phyloP scores from a whole-genome alignment of 23 red algal species.

The Gracilaria vermiculophylla region DNA sequence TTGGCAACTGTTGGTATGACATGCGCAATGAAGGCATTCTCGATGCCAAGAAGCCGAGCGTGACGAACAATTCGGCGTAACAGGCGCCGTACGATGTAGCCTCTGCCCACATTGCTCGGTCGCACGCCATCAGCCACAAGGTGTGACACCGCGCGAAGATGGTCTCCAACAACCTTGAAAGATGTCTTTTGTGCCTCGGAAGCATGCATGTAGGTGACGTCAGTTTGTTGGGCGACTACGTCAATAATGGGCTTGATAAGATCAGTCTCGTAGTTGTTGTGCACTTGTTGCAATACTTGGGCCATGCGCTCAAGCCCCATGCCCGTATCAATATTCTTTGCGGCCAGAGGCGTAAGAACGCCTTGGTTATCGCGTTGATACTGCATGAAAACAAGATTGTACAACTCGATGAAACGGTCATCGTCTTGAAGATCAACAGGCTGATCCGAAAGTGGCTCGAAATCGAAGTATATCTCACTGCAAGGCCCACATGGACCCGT shows the following conservation, averaged over 20 bases:
- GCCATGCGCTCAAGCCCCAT: constrained; percentile 94
- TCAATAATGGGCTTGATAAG: constrained; percentile 83
- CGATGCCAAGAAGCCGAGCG: constrained; percentile 78
- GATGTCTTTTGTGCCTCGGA: constrained; percentile 54
- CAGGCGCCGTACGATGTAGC: constrained; percentile 93
- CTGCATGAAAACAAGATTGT: constrained; percentile 99
- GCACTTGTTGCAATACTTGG: constrained; percentile 84
- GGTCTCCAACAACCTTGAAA: constrained; percentile 90
- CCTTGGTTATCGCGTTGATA: constrained; percentile 69
- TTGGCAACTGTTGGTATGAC: constrained; percentile 53
- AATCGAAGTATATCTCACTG: constrained; percentile 97
- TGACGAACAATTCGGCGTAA: constrained; percentile 87
- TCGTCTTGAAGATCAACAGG: constrained; percentile 80
- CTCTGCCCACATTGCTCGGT: constrained; percentile 81
- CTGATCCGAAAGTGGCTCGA: constrained; percentile 39
- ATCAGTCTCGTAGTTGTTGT: constrained; percentile 98
- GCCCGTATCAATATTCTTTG: constrained; percentile 97
- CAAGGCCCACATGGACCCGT: constrained; percentile 98
- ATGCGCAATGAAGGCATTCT: constrained; percentile 63
- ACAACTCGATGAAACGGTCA: constrained; percentile 89
- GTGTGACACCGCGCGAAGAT: constrained; percentile 84
- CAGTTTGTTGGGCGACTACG: constrained; percentile 36
- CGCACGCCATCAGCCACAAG: constrained; percentile 84
- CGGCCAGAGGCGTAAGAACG: constrained; percentile 50
- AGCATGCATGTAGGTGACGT: constrained; percentile 20